Percentiles rank a stretch among this genome's conserved stretches.
Conservation (phyloP, 257 asterid genomes). For the Fraxinus americana region DNA sequence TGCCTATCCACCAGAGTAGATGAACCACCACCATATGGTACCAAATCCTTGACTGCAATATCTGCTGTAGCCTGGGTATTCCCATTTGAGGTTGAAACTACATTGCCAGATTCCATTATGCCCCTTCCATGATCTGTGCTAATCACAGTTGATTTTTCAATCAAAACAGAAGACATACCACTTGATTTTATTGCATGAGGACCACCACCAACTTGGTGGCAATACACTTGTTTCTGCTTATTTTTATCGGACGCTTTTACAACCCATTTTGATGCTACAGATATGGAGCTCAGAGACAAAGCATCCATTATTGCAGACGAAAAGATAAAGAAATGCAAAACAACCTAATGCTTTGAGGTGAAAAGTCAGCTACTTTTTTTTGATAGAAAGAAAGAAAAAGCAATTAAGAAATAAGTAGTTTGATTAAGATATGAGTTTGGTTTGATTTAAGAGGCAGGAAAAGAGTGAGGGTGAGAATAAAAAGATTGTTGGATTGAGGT, state of each 20-base stretch:
- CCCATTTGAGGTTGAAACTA: constrained; percentile 55
- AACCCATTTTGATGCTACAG: constrained; percentile 30
- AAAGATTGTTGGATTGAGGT: constrained; percentile 44
- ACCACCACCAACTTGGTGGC: constrained; percentile 39
- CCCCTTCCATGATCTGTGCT: constrained; percentile 43
- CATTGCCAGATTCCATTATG: constrained; percentile 45
- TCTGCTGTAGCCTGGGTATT: constrained; percentile 25
- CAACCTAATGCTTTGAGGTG: constrained; percentile 37
- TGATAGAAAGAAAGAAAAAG: constrained; percentile 25
- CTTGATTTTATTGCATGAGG: constrained; percentile 48
- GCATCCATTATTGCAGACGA: constrained; percentile 60
- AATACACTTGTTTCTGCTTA: constrained; percentile 35
- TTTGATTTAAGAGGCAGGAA: constrained; percentile 54
- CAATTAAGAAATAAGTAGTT: constrained; percentile 50
- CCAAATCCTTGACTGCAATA: constrained; percentile 44
- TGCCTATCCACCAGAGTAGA: constrained; percentile 33
- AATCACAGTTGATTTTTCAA: constrained; percentile 53
- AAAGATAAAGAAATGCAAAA: constrained; percentile 29
- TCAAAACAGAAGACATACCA: constrained; percentile 58
- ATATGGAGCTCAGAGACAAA: constrained; percentile 51
- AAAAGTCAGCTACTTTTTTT: constrained; percentile 33
- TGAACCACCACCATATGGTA: constrained; percentile 27
- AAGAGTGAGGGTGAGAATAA: constrained; percentile 34
- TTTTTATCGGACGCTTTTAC: constrained; percentile 18
- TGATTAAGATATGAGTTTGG: constrained; percentile 68